A percentile compares a stretch with the other conserved stretches of the same genome.
Conservation (phyloP, 2,329 filamentous ascomycete genomes). For the Botrytis medusae region DNA sequence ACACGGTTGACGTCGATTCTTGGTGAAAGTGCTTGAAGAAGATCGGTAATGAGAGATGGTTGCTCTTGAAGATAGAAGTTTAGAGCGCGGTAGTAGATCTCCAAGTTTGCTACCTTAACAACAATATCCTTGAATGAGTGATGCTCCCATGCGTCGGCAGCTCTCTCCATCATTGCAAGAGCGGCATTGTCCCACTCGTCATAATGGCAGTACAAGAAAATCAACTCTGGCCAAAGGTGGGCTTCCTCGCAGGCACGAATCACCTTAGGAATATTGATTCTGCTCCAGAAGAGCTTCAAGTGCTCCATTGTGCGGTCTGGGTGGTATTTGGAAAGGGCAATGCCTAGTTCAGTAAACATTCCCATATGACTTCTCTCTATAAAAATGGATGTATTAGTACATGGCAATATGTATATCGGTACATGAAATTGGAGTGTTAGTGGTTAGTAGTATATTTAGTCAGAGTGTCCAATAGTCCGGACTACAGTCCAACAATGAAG, state of each 20-base stretch:
- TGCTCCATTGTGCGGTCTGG: constrained; percentile 98
- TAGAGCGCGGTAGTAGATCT: constrained; percentile 97
- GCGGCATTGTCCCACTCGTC: constrained; percentile 98
- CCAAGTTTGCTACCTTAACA: constrained; percentile 95
- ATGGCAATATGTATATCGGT: not conserved
- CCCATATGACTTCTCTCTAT: constrained; percentile 72
- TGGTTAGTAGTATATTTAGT: not conserved
- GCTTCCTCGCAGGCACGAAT: constrained; percentile 91
- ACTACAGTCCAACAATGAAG: too few species aligned
- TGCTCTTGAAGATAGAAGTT: constrained; percentile 99
- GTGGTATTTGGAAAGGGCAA: constrained; percentile 91
- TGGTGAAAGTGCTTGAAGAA: constrained; percentile 86
- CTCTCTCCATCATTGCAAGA: constrained; percentile 95
- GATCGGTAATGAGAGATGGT: constrained; percentile 90
- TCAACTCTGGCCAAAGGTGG: constrained; percentile 93
- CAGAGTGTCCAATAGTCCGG: too few species aligned
- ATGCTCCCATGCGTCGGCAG: constrained; percentile 97
- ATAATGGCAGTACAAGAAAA: constrained; percentile 98
- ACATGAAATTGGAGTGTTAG: not conserved
- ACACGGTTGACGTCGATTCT: constrained; percentile 98
- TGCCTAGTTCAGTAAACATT: constrained; percentile 92
- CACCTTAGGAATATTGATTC: constrained; percentile 97
- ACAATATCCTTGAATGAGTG: constrained; percentile 99
- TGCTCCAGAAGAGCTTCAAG: constrained; percentile 95
- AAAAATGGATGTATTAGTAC: constrained; percentile 46